Base-by-base conservation (phyloP, 108 stramenopile genomes). In the Cyclotella choctawhatcheeana region DNA sequence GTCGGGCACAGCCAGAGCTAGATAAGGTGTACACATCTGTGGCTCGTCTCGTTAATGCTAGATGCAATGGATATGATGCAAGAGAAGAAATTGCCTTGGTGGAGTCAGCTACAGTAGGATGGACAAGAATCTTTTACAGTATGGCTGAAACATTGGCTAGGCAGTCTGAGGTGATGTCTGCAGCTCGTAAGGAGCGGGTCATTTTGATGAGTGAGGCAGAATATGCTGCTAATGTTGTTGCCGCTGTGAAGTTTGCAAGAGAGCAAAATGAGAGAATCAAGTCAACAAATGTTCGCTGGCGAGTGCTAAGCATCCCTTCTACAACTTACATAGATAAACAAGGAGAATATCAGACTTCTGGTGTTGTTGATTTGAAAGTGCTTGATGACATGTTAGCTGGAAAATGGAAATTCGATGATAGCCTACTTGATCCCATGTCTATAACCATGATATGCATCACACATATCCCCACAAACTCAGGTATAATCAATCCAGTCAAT, bases 151-250 rank as follows among this genome's bases (percentile, higher is more conserved):
- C 50, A 16, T 71, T 65, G 70, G 84, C 71, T 6, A 58, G 33
- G 26, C 70, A 62, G 62, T 51, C 53, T 10, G 40, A 30, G 25
- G 37, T 7, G 33, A 14, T 20, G 3, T 2, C 51, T 37, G 59
- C 53, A 18, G 18, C 52, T 1, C 65, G 67, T 24, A 33, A 51
- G 21, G 63, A 61, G 32, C n/a, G 35, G 44, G 78, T 89, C 35
- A 92, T 94, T 63, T 51, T 92, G 18, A 72, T 89, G 7, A 63
- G 82, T 35, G 84, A 90, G 40, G 89, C 87, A 6, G 93, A 92
- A 63, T 94, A 94, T 66, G 90, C 86, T 2, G 93, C 93, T 1
- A 92, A 94, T 69, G 74, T 87, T 33, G 93, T 94, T 6, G 90
- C 93, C n/a, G 83, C 79, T 31, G 85, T 84, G 29, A 79, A 90